Evolutionary conservation across 2,329 filamentous ascomycete genomes (phyloP), one percentile per base, ranked within the genome.

Genomic region (Penicillium rolfsii): DNA sequence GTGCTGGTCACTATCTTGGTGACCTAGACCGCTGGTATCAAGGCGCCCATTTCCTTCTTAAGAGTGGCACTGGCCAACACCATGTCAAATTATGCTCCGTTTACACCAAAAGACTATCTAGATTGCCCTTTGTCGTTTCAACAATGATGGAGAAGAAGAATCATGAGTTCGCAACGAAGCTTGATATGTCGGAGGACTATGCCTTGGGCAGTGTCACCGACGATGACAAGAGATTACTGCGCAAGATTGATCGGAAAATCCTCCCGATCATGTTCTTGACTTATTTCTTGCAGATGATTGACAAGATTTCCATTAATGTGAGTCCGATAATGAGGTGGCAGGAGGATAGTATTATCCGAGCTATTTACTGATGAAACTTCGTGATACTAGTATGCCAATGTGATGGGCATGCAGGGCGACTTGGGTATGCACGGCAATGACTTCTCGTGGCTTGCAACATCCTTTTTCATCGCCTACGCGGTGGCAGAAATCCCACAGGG

Each of bases 261-360:
- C 78, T 88, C 36, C 86, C 86, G 0, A 77, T 88, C 56, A 86
- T 88, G 83, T 87, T 87, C 62, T 73, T 80, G 48, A 84, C 82
- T 68, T 88, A 88, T 68, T 83, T 82, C n/a, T 80, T 87, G 75
- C 85, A 88, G 67, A 87, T 87, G 65, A 77, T 88, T 48, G 86
- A 88, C 77, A 89, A 89, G 74, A 83, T 87, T 61, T 81, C 85
- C 30, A 80, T 88, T 48, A 88, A 88, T 67, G 85, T 87, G 45
- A 48, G 48, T 58, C 26, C 11, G 2, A 12, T 4, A 22, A 6
- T 36, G 4, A 3, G n/a, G 24, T 48, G 3, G 2, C 16, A 14
- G 26, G 6, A 4, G 26, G 45, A 30, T 14, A 1, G 14, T 8
- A n/a, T 14, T 16, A 2, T 16, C 7, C 12, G 5, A 12, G 14